Percentiles rank a stretch among this genome's conserved stretches.
phyloP scores from a whole-genome alignment of 495 filamentous ascomycete genomes.

The Tetracladium setigerum region DNA sequence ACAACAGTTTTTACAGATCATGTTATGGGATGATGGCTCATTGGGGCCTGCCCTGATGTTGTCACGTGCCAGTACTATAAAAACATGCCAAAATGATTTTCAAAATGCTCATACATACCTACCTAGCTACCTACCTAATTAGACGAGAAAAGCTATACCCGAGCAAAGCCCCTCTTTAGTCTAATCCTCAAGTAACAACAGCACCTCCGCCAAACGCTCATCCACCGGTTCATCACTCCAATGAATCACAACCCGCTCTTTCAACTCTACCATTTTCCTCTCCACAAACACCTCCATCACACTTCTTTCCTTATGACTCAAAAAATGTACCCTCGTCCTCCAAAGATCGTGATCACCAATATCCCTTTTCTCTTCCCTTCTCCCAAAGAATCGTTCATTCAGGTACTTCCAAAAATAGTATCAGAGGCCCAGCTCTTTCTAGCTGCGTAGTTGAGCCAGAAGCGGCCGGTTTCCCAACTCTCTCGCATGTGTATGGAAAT shows the following conservation, averaged over 20 bases:
- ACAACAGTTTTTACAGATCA: too few relatives aligned
- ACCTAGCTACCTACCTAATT: too few relatives aligned
- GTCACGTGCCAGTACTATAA: too few relatives aligned
- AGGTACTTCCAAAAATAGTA: slow-evolving; percentile 12
- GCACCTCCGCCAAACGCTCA: slow-evolving; percentile 9
- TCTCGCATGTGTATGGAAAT: slow-evolving; percentile 19
- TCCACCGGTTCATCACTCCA: slow-evolving; percentile 15
- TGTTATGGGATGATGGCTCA: too few relatives aligned
- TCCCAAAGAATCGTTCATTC: slow-evolving; percentile 13
- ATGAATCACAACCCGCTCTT: slow-evolving; percentile 16
- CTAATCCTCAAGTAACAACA: too few relatives aligned
- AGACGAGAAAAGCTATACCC: too few relatives aligned
- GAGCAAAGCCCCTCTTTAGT: too few relatives aligned
- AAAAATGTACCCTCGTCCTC: slow-evolving; percentile 21
- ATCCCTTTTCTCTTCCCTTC: slow-evolving; percentile 12
- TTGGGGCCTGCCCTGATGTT: too few relatives aligned
- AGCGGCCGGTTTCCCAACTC: slow-evolving; percentile 25
- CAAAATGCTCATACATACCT: too few relatives aligned
- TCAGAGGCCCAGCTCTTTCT: slow-evolving; percentile 25
- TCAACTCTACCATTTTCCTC: slow-evolving; percentile 18
- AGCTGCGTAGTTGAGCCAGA: slow-evolving; percentile 26
- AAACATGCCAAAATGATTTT: too few relatives aligned
- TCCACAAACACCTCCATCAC: slow-evolving; percentile 24
- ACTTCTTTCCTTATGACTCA: slow-evolving; percentile 13
- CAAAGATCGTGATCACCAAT: slow-evolving; percentile 8